Evolutionary conservation across 2,329 filamentous ascomycete genomes (phyloP), one percentile per base, ranked within the genome.

Genomic region (Calonectria multiphialidica): DNA sequence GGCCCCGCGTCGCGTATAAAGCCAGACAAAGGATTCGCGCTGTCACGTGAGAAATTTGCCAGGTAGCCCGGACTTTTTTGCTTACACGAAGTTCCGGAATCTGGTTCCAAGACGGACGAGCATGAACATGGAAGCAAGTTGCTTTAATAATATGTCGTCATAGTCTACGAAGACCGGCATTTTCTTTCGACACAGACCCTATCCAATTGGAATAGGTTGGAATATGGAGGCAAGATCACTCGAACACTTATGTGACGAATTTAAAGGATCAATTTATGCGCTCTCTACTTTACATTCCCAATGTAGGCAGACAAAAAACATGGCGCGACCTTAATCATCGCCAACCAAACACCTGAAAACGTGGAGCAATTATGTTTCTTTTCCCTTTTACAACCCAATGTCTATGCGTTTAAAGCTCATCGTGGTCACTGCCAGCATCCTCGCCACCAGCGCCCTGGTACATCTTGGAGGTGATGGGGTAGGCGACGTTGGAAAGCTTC

Each of bases 401-500:
- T 83, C 77, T 82, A 83, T 83, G 78, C 79, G 82, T 84, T 92
- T 94, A 96, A 88, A 96, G 87, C 89, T 96, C 94, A 82, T 96
- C 94, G 86, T 96, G 94, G 77, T 86, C 83, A 75, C 92, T 90
- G 85, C 92, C 94, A 78, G 95, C 94, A 77, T 95, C 93, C 73
- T 92, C 79, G 71, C 88, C 90, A 78, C 89, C 90, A 75, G 89
- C 91, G 81, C 90, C 88, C 79, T 89, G 85, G 90, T 98, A 98
- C 82, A 98, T 91, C 92, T 99, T 99, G 89, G 95, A 98, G 81
- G 97, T 99, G 88, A 99, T 99, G 79, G 97, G 97, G 89, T 98
- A 98, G 67, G 97, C 97, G 77, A 98, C 94, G 85, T 94, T 94
- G 81, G 94, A 97, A 79, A 99, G 91, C 91, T 98, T 98, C 94